These are phyloP conservation scores for Alternaria viburni DNA, from an alignment of 2,329 filamentous ascomycete genomes.

Conservation along the genomic window DNA sequence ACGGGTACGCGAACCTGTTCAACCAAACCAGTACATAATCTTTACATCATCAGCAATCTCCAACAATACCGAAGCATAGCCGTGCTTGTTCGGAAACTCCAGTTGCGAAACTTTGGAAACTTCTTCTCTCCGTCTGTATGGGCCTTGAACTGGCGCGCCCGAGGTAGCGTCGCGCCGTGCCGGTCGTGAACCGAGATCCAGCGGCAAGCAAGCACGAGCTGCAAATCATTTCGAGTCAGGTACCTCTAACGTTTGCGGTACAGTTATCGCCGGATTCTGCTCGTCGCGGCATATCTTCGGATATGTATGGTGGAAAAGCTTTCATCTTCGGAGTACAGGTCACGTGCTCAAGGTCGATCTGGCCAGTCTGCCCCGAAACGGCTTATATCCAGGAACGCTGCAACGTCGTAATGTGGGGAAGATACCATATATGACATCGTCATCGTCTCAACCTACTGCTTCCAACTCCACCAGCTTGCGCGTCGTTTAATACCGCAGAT, in stretches of 20 bases:
- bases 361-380: not conserved
- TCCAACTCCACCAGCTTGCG: slow-evolving; percentile 9
- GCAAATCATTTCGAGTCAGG: slow-evolving; percentile 20
- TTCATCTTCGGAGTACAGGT: not conserved
- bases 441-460: not conserved
- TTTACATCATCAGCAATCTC: not conserved
- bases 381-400: slow-evolving; percentile 1
- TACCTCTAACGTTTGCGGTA: slow-evolving; percentile 5
- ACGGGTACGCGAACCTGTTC: not conserved
- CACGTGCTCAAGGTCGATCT: slow-evolving; percentile 1
- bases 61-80: not conserved
- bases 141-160: slow-evolving; percentile 21
- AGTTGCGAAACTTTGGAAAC: not conserved
- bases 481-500: slow-evolving; percentile 8
- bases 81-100: not conserved
- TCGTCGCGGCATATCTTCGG: slow-evolving; percentile 7
- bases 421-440: slow-evolving; percentile 1
- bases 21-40: not conserved
- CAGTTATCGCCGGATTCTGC: slow-evolving; percentile 1
- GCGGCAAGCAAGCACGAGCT: slow-evolving; percentile 32
- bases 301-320: not conserved
- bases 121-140: not conserved
- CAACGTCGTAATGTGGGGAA: not conserved
- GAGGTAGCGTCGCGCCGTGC: slow-evolving; percentile 32
- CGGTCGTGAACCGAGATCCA: slow-evolving; percentile 33